Percentiles rank a stretch among this genome's conserved stretches.
Evolutionary conservation across 306 rosid species (phyloP).

Genomic region (Trichosanthes cucumerina): DNA sequence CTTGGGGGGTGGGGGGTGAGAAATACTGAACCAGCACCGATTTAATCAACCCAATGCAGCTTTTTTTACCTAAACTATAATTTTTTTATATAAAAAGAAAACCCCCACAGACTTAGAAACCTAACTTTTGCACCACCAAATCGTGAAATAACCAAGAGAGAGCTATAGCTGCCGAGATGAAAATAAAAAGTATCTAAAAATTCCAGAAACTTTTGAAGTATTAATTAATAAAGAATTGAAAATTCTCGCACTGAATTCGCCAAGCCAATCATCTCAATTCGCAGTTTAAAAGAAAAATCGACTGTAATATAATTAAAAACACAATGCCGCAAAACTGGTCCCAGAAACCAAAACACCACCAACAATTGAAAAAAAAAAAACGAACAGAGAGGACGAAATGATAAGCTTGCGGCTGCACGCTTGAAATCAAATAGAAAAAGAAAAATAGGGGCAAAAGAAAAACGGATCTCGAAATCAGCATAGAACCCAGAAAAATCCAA

Average conservation of each 20-base stretch:
- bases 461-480: neutral
- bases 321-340: neutral
- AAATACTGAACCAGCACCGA: constrained; percentile 27
- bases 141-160: neutral
- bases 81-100: neutral
- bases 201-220: neutral
- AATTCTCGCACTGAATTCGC: neutral
- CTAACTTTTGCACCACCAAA: constrained; percentile 1
- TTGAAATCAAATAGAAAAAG: neutral
- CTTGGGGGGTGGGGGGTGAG: constrained; percentile 5
- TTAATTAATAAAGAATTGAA: neutral
- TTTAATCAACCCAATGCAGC: constrained; percentile 20
- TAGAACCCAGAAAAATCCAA: neutral
- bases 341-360: neutral
- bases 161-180: neutral
- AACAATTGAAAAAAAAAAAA: neutral
- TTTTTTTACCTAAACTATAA: neutral
- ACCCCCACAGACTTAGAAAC: neutral
- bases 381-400: neutral
- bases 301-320: neutral
- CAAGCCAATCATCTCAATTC: neutral
- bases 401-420: neutral
- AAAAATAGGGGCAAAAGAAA: neutral
- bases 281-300: neutral
- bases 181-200: neutral